phyloP scores from a whole-genome alignment of 495 filamentous ascomycete genomes.

The Sporormia fimetaria region DNA sequence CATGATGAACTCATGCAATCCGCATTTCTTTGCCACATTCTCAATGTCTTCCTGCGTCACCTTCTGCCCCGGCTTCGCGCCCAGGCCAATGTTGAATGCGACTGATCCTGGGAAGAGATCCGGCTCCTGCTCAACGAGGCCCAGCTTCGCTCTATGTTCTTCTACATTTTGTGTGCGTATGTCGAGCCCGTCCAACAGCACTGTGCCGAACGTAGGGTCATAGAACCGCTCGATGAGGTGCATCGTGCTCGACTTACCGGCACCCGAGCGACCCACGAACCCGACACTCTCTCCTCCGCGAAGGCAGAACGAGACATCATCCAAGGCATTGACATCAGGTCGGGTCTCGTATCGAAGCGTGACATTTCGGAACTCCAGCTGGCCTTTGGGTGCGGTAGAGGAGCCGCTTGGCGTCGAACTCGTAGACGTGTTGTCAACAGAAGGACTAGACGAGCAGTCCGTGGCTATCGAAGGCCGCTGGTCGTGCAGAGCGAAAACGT shows the following conservation, averaged over 20 bases:
- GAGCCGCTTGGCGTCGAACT: neutral
- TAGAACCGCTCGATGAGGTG: conserved; percentile 47
- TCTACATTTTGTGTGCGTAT: conserved; percentile 13
- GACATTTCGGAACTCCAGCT: conserved; percentile 44
- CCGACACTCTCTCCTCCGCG: conserved; percentile 37
- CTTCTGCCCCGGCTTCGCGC: conserved; percentile 6
- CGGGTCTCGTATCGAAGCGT: conserved; percentile 45
- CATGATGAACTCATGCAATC: conserved; percentile 33
- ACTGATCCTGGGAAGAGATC: conserved; percentile 27
- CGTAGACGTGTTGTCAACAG: neutral
- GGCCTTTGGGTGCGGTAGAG: conserved; percentile 16
- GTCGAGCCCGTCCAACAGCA: conserved; percentile 32
- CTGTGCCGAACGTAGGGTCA: conserved; percentile 32
- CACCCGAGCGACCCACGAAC: conserved; percentile 47
- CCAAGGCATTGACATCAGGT: conserved; percentile 33
- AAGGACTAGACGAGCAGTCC: conserved; percentile 8
- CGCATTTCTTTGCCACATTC: conserved; percentile 15
- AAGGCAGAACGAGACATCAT: conserved; percentile 36
- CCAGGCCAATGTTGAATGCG: conserved; percentile 23
- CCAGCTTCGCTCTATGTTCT: conserved; percentile 8
- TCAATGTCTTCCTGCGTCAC: conserved; percentile 16
- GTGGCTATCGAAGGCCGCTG: conserved; percentile 13
- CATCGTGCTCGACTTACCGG: conserved; percentile 47
- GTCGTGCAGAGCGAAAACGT: conserved; percentile 23
- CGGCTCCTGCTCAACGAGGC: conserved; percentile 26